Base-by-base conservation (phyloP, 129 eudicot species). In the Rutidosis leptorrhynchoides region DNA sequence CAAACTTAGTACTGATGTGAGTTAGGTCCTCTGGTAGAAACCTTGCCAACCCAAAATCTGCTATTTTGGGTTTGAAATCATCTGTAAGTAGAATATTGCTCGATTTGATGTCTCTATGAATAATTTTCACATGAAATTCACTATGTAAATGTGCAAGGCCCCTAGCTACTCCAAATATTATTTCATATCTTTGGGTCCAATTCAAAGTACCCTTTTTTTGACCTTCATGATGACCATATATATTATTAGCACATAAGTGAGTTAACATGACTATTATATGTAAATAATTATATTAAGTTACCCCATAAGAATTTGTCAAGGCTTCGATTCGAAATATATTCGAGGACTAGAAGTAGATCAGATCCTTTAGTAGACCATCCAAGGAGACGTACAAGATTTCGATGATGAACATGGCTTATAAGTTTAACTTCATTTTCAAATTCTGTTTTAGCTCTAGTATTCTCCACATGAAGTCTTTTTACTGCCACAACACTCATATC, bases 91-190 rank as follows among this genome's bases (percentile, higher is more conserved):
- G 67, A 27, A 87, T 82, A 48, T 87, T 87, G 74, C 82, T 74
- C 0, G 90, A 81, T 75, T 87, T 87, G 54, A 87, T 82, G 67
- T 84, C 88, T 73, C 95, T 67, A 24, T 87, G 95, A 63, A 87
- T 72, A 74, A 87, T 87, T 51, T 64, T 67, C 5, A 87, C 83
- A 67, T 87, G 95, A 37, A 74, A 84, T 66, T 87, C 84, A 15
- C 84, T 81, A 19, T 84, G 90, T 78, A 87, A 56, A 78, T 87
- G 82, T 17, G 88, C 90, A 69, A 87, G 87, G 28, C 90, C 95
- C 32, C 84, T 77, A 22, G 90, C 90, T 23, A 72, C 77, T 43
- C 95, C 90, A 64, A 77, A 77, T 24, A 87, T 84, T 32, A 87
- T 79, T 65, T 81, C 82, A 58, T 66, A 79, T 55, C 90, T 65